Evolutionary conservation across 2,329 filamentous ascomycete species (phyloP).

Genomic region (Xylariaceae sp.): DNA sequence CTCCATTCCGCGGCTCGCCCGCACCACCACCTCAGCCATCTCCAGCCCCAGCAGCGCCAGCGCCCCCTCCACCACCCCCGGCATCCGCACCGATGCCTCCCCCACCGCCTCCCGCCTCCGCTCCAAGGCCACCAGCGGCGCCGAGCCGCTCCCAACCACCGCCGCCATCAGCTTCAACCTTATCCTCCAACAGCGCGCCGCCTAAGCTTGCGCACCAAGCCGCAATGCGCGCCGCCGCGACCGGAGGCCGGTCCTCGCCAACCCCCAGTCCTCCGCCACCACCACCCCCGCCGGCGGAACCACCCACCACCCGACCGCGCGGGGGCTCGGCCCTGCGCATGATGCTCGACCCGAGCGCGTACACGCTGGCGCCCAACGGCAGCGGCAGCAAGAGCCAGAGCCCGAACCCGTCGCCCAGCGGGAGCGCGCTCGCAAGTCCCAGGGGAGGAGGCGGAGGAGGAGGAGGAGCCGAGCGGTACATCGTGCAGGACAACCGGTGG

Average conservation of each 20-base stretch:
- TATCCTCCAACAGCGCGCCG: constrained; percentile 28
- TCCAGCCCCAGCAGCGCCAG: constrained; percentile 35
- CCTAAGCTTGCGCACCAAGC: constrained; percentile 46
- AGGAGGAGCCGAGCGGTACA: constrained; percentile 45
- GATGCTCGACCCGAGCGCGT: constrained; percentile 75
- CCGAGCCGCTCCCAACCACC: constrained; percentile 43
- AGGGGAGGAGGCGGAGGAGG: constrained; percentile 24
- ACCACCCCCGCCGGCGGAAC: constrained; percentile 37
- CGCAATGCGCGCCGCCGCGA: constrained; percentile 42
- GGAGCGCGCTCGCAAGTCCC: constrained; percentile 37
- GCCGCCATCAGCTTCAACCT: constrained; percentile 34
- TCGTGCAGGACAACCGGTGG: constrained; percentile 80
- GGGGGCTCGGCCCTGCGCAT: constrained; percentile 55
- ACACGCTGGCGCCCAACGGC: constrained; percentile 68
- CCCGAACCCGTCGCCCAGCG: constrained; percentile 48
- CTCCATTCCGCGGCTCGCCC: constrained; percentile 37
- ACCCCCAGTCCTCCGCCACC: constrained; percentile 41
- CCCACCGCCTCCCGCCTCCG: constrained; percentile 34
- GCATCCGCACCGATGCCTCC: constrained; percentile 46
- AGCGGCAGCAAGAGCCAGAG: constrained; percentile 50
- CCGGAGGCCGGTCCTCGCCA: constrained; percentile 39
- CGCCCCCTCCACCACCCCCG: constrained; percentile 28
- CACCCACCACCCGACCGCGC: constrained; percentile 41
- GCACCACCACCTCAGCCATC: constrained; percentile 41
- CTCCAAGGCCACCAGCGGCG: constrained; percentile 28